A percentile compares a stretch with the other conserved stretches of the same genome.
phyloP scores from a whole-genome alignment of 2,329 filamentous ascomycete species.

The Claviceps purpurea region DNA sequence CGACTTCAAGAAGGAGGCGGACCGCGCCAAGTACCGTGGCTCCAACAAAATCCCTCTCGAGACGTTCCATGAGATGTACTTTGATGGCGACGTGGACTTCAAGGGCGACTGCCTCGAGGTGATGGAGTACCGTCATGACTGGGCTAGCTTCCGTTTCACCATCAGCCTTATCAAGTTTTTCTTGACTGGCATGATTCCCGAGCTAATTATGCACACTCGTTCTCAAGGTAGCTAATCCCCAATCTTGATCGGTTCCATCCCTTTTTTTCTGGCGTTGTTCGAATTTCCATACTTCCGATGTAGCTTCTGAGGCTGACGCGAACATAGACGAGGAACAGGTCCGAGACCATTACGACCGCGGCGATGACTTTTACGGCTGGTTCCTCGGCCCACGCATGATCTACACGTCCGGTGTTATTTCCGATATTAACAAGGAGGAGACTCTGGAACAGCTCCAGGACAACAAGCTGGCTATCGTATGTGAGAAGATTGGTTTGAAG shows the following conservation, averaged over 20 bases:
- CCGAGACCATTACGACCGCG: constrained; percentile 92
- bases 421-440: constrained; percentile 77
- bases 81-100: constrained; percentile 87
- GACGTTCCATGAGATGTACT: constrained; percentile 97
- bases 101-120: constrained; percentile 84
- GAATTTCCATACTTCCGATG: background rate
- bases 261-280: background rate
- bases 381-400: constrained; percentile 98
- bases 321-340: constrained; percentile 75
- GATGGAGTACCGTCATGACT: constrained; percentile 91
- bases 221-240: constrained; percentile 46
- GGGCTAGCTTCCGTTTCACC: constrained; percentile 91
- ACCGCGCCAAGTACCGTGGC: constrained; percentile 56
- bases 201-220: constrained; percentile 83
- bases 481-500: constrained; percentile 84
- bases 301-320: constrained; percentile 7
- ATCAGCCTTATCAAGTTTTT: constrained; percentile 76
- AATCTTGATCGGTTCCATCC: background rate
- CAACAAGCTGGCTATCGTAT: constrained; percentile 91
- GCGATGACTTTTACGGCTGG: constrained; percentile 97
- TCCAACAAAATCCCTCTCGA: constrained; percentile 76
- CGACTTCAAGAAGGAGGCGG: constrained; percentile 56
- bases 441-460: constrained; percentile 90
- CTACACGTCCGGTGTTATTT: constrained; percentile 91
- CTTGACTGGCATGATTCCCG: constrained; percentile 73